phyloP scores from a whole-genome alignment of 768 basidiomycete genomes.

The Paxillus rubicundulus region DNA sequence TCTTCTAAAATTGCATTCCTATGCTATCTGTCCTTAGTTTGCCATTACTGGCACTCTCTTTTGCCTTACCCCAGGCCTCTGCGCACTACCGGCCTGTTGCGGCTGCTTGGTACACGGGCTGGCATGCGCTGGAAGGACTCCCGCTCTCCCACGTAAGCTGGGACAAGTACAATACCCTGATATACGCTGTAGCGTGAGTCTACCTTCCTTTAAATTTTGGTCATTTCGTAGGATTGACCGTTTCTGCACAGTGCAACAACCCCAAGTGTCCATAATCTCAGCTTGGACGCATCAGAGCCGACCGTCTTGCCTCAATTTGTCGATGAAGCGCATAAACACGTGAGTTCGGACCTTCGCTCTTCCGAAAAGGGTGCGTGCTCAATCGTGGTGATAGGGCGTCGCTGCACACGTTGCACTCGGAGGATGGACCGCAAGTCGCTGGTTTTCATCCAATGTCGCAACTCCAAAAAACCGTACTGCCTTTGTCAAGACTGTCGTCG shows the following conservation, averaged over 20 bases:
- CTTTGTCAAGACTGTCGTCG: slow-evolving; percentile 59
- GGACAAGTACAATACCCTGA: slow-evolving; percentile 70
- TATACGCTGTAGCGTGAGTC: slow-evolving; percentile 63
- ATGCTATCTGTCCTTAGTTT: slow-evolving; percentile 2
- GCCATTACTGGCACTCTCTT: neutral
- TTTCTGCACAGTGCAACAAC: slow-evolving; percentile 32
- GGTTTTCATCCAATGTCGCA: slow-evolving; percentile 60
- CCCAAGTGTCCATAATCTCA: slow-evolving; percentile 28
- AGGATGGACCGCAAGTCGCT: slow-evolving; percentile 66
- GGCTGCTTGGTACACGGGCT: slow-evolving; percentile 64
- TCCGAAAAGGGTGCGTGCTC: neutral
- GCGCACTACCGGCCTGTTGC: slow-evolving; percentile 32
- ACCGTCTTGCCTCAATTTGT: slow-evolving; percentile 49
- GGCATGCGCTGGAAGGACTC: slow-evolving; percentile 52
- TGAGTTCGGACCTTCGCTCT: slow-evolving; percentile 11
- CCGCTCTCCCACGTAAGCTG: slow-evolving; percentile 56
- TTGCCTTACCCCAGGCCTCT: neutral
- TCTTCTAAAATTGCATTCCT: no score
- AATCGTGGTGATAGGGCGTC: slow-evolving; percentile 41
- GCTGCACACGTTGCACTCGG: slow-evolving; percentile 60
- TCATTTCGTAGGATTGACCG: neutral
- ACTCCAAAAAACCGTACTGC: slow-evolving; percentile 54
- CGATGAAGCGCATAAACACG: slow-evolving; percentile 36
- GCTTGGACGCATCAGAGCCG: neutral
- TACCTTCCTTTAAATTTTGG: neutral